phyloP scores from a whole-genome alignment of 1,284 basidiomycete genomes.

The Leccinum fallax region DNA sequence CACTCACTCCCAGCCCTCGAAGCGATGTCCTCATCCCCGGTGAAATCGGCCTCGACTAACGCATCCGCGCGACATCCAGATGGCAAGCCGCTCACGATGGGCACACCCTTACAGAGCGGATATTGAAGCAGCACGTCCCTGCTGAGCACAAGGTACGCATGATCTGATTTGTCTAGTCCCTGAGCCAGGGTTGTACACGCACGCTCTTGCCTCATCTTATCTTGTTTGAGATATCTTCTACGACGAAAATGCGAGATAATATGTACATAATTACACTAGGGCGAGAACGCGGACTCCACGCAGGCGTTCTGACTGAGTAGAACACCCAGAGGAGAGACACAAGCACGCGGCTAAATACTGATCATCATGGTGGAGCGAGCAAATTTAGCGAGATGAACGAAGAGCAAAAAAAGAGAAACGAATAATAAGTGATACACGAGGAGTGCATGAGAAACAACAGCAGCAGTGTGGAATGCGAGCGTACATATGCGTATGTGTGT shows the following conservation, averaged over 20 bases:
- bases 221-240: neutral
- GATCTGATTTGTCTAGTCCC: too few species aligned
- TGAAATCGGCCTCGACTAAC: constrained; percentile 65
- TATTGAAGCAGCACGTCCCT: constrained; percentile 73
- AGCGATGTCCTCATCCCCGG: constrained; percentile 70
- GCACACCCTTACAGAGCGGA: constrained; percentile 63
- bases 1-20: constrained; percentile 47
- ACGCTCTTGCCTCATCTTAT: neutral
- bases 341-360: neutral
- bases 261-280: neutral
- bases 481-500: constrained; percentile 12
- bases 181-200: too few species aligned
- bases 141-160: constrained; percentile 59
- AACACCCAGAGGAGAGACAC: neutral
- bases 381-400: constrained; percentile 3
- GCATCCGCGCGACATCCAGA: constrained; percentile 69
- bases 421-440: constrained; percentile 13
- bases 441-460: neutral
- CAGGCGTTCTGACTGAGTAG: constrained; percentile 1
- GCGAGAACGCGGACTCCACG: neutral
- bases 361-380: neutral
- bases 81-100: constrained; percentile 71
- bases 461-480: constrained; percentile 3
- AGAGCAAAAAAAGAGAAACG: neutral
- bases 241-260: neutral